phyloP scores from a whole-genome alignment of 192 early-diverging fungal species.

The Mortierella hygrophila region DNA sequence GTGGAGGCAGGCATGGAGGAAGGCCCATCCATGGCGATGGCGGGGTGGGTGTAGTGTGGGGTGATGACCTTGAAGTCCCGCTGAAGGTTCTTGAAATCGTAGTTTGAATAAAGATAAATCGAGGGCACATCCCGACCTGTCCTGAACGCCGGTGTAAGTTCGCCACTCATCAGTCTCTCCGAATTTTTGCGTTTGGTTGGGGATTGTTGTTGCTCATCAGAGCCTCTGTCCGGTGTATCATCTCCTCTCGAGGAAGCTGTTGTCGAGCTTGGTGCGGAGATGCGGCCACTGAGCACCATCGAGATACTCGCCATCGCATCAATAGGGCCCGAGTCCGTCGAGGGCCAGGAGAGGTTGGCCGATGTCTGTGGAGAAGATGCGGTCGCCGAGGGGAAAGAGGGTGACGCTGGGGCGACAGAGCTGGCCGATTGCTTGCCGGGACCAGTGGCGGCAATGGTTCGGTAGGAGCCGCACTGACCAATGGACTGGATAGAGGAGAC shows the following conservation, averaged over 20 bases:
- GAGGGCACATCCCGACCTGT: slow-evolving; percentile 13
- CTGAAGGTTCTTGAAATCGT: slow-evolving; percentile 24
- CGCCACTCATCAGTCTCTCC: slow-evolving; percentile 21
- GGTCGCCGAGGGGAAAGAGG: slow-evolving; percentile 17
- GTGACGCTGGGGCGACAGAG: slow-evolving; percentile 4
- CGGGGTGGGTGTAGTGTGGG: slow-evolving; percentile 17
- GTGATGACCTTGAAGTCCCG: slow-evolving; percentile 31
- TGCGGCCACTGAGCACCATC: slow-evolving; percentile 13
- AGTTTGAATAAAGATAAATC: slow-evolving; percentile 31
- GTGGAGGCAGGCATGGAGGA: not conserved
- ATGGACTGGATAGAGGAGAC: slow-evolving; percentile 17
- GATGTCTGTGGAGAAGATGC: slow-evolving; percentile 19
- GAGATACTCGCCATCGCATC: slow-evolving; percentile 32
- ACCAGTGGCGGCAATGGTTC: slow-evolving; percentile 25
- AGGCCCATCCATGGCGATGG: not conserved
- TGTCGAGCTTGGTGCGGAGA: slow-evolving; percentile 21
- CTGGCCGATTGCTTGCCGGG: slow-evolving; percentile 19
- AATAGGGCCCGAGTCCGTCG: slow-evolving; percentile 1
- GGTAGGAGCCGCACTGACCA: slow-evolving; percentile 28
- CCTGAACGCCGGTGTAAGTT: slow-evolving; percentile 20
- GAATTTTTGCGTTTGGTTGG: slow-evolving; percentile 1
- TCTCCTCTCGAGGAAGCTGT: slow-evolving; percentile 1
- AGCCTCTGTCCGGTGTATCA: not conserved
- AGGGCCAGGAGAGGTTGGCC: slow-evolving; percentile 6
- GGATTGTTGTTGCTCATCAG: not conserved